A percentile compares a stretch with the other conserved stretches of the same genome.
phyloP scores from a whole-genome alignment of 805 yeast genomes.

The Myxozyma neotropica region DNA sequence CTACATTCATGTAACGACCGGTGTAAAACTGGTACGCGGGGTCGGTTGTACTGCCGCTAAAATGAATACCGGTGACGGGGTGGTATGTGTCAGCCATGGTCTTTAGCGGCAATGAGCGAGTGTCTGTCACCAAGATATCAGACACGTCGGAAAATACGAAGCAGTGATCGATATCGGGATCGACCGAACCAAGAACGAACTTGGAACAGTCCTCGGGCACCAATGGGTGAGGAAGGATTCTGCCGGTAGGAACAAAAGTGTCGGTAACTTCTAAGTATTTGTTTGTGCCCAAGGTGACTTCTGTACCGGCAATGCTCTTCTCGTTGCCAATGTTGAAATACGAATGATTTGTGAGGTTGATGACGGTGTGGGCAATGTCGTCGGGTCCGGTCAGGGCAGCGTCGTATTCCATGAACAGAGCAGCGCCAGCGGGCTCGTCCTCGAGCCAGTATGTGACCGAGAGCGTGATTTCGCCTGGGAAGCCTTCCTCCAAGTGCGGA shows the following conservation, averaged over 20 bases:
- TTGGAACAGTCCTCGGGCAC: slow-evolving; percentile 34
- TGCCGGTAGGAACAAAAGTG: slow-evolving; percentile 53
- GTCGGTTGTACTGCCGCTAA: slow-evolving; percentile 58
- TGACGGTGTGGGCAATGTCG: slow-evolving; percentile 50
- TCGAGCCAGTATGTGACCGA: slow-evolving; percentile 51
- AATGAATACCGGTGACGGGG: slow-evolving; percentile 48
- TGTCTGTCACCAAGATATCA: slow-evolving; percentile 48
- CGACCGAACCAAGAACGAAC: slow-evolving; percentile 41
- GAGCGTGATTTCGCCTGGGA: slow-evolving; percentile 59
- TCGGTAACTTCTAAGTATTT: slow-evolving; percentile 50
- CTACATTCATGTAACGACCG: slow-evolving; percentile 53
- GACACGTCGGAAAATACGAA: slow-evolving; percentile 46
- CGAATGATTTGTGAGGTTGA: slow-evolving; percentile 64
- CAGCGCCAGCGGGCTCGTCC: slow-evolving; percentile 40
- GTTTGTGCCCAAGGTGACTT: slow-evolving; percentile 46
- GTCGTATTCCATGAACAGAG: slow-evolving; percentile 54
- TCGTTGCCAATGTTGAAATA: slow-evolving; percentile 53
- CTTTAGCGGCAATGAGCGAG: slow-evolving; percentile 47
- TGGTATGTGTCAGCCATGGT: slow-evolving; percentile 50
- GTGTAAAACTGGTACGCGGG: slow-evolving; percentile 70
- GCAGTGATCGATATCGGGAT: slow-evolving; percentile 52
- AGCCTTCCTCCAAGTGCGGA: slow-evolving; percentile 55
- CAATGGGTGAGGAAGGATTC: slow-evolving; percentile 40
- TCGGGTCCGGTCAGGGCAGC: slow-evolving; percentile 44
- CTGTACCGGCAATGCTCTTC: slow-evolving; percentile 46